Percentiles rank a stretch among this genome's conserved stretches.
Evolutionary conservation across 257 asterid species (phyloP).

Genomic region (Lycium ferocissimum): DNA sequence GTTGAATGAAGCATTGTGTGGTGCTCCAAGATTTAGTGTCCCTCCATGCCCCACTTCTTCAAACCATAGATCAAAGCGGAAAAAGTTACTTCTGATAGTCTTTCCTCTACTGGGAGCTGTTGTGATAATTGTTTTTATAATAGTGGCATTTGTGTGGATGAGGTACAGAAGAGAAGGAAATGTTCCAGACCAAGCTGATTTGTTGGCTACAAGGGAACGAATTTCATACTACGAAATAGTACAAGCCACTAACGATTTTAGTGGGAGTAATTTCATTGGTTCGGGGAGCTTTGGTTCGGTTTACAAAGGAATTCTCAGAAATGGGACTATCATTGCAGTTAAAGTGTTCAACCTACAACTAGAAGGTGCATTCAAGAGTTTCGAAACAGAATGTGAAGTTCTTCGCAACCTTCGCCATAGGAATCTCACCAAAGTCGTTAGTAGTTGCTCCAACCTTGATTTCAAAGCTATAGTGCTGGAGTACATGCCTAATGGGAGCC

Average conservation of each 20-base stretch:
- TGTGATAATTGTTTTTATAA: neutral
- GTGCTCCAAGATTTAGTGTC: neutral
- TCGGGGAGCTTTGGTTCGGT: slow-evolving; percentile 35
- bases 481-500: slow-evolving; percentile 44
- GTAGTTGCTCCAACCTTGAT: slow-evolving; percentile 40
- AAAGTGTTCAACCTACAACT: slow-evolving; percentile 40
- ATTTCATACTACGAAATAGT: slow-evolving; percentile 28
- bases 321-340: slow-evolving; percentile 26
- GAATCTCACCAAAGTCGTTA: slow-evolving; percentile 38
- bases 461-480: slow-evolving; percentile 21
- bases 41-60: slow-evolving; percentile 30
- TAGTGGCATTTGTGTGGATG: neutral
- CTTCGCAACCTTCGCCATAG: neutral
- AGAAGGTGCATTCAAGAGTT: slow-evolving; percentile 34
- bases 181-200: neutral
- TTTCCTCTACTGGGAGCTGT: neutral
- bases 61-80: neutral
- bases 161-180: neutral
- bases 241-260: neutral
- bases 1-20: too few relatives aligned
- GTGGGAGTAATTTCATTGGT: slow-evolving; percentile 28
- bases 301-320: slow-evolving; percentile 25
- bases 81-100: neutral
- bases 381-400: slow-evolving; percentile 40
- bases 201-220: neutral